Conservation (phyloP, 306 rosid genomes). For the Nissolia schottii region DNA sequence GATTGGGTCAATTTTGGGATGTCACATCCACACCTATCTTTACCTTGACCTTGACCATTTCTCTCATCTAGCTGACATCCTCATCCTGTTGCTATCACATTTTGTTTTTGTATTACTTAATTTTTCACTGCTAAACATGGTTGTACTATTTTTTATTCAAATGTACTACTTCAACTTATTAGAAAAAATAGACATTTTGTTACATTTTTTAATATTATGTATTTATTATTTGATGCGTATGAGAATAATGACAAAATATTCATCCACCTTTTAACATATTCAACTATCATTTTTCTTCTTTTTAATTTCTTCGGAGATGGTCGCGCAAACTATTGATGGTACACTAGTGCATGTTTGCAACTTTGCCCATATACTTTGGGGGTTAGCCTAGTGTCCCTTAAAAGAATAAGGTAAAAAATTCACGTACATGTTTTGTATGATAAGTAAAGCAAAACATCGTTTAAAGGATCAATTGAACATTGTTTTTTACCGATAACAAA, state of each 20-base stretch:
- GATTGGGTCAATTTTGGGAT: constrained; percentile 45
- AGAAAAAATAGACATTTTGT: too few relatives aligned
- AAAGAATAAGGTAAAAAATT: neutral
- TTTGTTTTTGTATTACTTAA: too few relatives aligned
- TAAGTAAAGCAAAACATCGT: neutral
- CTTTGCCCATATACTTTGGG: neutral
- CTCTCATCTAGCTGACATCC: neutral
- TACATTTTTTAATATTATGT: too few relatives aligned
- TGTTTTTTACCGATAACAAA: neutral
- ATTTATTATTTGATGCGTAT: too few relatives aligned
- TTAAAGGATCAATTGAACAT: neutral
- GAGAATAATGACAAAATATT: too few relatives aligned
- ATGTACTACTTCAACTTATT: too few relatives aligned
- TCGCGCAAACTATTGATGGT: neutral
- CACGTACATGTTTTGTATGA: neutral
- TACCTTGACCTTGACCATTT: constrained; percentile 25
- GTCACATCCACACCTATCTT: constrained; percentile 68
- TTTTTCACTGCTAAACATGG: too few relatives aligned
- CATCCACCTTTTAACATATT: too few relatives aligned
- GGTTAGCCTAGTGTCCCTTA: neutral
- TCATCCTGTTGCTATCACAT: neutral
- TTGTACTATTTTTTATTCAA: too few relatives aligned
- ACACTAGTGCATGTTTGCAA: neutral
- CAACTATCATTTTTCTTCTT: too few relatives aligned
- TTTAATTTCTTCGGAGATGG: too few relatives aligned